These are phyloP conservation scores for Rhizophora mangle DNA, from an alignment of 345 rosid species.

Conservation along the genomic window DNA sequence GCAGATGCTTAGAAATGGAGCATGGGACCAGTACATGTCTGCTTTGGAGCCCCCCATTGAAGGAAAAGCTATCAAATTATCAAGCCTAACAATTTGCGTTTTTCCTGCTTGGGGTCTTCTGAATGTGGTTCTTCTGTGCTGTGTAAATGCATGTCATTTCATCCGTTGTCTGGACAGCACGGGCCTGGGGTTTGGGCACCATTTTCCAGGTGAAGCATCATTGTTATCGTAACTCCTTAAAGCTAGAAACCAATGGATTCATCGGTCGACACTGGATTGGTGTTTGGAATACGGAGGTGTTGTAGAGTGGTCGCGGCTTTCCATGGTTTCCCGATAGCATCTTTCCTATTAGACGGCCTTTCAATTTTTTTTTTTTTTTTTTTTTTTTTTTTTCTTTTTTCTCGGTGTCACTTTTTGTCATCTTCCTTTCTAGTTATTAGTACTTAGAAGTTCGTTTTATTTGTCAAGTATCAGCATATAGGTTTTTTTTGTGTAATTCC, in stretches of 20 bases:
- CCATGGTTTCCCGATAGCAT: slow-evolving; percentile 13
- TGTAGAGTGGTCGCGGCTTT: slow-evolving; percentile 22
- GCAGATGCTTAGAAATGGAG: slow-evolving; percentile 85
- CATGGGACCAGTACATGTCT: slow-evolving; percentile 84
- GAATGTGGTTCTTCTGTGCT: slow-evolving; percentile 12
- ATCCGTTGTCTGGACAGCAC: slow-evolving; percentile 16
- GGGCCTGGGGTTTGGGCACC: slow-evolving; percentile 22
- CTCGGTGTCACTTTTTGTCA: background rate
- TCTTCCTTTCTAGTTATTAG: background rate
- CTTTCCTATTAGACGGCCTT: too few species aligned
- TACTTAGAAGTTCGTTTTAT: background rate
- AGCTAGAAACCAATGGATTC: slow-evolving; percentile 21
- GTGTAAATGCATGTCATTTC: slow-evolving; percentile 13
- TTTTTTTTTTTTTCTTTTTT: background rate
- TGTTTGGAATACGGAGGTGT: slow-evolving; percentile 15
- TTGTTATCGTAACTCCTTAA: slow-evolving; percentile 17
- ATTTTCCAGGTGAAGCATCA: slow-evolving; percentile 19
- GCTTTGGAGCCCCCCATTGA: slow-evolving; percentile 75
- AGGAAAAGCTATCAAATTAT: slow-evolving; percentile 81
- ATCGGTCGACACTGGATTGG: slow-evolving; percentile 3
- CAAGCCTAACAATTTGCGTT: slow-evolving; percentile 40
- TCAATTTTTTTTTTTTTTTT: background rate
- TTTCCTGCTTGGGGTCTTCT: slow-evolving; percentile 9
- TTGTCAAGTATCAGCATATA: slow-evolving; percentile 3
- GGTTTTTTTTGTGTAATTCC: slow-evolving; percentile 10